Base-by-base conservation (phyloP, 768 basidiomycete genomes). In the Phallus indusiatus region DNA sequence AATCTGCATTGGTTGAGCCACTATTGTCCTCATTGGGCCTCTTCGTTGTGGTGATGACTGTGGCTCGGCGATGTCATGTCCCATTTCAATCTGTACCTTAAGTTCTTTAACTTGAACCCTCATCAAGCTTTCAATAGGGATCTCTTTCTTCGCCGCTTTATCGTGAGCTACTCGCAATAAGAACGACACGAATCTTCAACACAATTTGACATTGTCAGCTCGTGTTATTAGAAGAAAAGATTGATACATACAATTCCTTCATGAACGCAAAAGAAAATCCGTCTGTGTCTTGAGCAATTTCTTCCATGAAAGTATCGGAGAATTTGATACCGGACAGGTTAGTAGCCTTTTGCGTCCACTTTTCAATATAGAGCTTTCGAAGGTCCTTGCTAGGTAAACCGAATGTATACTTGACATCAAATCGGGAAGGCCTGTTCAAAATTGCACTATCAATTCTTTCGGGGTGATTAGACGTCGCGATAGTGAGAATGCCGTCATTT, bases 321-420 rank as follows among this genome's bases (percentile, higher is more conserved):
- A 75, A 76, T 4, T 61, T 46, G 52, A 73, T 64, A 14, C 66
- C 63, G 2, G 49, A 48, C 7, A 74, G 62, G 34, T 53, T 51
- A 20, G 49, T 49, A 20, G 64, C 54, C 56, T 76, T 77, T 34
- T 67, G 56, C 54, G 74, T 70, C 76, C 76, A 78, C 63, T 74
- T 76, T 14, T 63, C 21, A 16, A 70, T 70, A 58, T 77, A 78
- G 20, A 60, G 61, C 12, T 63, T 62, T 36, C 76, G 69, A 54
- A 76, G 70, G 11, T 52, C 63, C 12, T 53, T 33, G 28, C 52
- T 64, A 0, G 76, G 76, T 54, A 72, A 64, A n/a, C 63, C 64
- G 64, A 76, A 76, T 8, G 63, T 70, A 70, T 75, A 77, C 56
- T 77, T 76, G 46, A 75, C 67, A 62, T 78, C 76, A 60, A 78